Percentiles rank a stretch among this genome's conserved stretches.
Conservation (phyloP, 225 moss, liverwort and hornwort species). For the Climacium dendroides region DNA sequence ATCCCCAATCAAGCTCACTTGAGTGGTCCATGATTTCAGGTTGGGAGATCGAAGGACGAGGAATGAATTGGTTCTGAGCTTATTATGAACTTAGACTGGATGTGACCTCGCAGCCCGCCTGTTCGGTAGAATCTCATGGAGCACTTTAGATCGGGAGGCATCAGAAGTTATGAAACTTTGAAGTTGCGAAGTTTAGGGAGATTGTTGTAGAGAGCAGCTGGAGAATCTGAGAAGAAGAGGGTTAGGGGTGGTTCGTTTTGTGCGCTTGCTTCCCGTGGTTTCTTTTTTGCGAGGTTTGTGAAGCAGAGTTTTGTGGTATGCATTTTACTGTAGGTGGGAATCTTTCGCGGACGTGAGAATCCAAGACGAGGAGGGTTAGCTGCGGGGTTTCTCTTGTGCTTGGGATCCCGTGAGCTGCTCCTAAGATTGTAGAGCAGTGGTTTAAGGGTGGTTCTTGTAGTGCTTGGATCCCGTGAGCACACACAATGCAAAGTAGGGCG, state of each 20-base stretch:
- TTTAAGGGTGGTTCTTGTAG: not conserved
- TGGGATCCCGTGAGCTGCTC: not conserved
- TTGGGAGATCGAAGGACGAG: not conserved
- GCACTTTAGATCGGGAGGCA: not conserved
- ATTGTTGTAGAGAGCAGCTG: not conserved
- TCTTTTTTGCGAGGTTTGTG: not conserved
- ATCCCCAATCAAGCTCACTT: not conserved
- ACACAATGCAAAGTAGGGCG: constrained; percentile 35
- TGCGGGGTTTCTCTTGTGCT: not conserved
- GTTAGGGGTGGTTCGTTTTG: not conserved
- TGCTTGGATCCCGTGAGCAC: not conserved
- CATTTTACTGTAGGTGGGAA: not conserved
- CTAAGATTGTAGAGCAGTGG: not conserved
- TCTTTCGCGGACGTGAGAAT: not conserved
- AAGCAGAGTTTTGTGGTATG: not conserved
- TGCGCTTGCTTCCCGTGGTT: not conserved
- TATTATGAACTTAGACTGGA: not conserved
- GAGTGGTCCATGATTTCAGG: not conserved
- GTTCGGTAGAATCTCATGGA: not conserved
- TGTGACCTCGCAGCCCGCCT: not conserved
- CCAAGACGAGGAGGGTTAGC: not conserved
- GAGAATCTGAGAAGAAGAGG: not conserved
- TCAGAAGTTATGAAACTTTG: not conserved
- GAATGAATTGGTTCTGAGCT: not conserved
- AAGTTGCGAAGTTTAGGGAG: not conserved